Base-by-base conservation (phyloP, 2,329 filamentous ascomycete species). In the Stagonosporopsis cucurbitacearum region DNA sequence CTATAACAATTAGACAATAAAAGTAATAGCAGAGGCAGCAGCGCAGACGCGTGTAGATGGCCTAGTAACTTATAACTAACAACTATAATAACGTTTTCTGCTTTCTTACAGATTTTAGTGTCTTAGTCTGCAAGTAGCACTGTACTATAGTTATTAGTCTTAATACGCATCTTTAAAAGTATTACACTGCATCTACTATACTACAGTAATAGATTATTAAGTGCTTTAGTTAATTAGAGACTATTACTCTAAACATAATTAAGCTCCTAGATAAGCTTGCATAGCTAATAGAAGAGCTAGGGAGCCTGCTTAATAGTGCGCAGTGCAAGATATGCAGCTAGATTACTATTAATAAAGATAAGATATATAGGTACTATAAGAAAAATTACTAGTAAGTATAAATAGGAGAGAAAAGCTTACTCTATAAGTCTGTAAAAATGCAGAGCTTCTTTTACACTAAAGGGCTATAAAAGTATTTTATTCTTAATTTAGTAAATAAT, bases 381-480 rank as follows among this genome's bases (percentile, higher is more conserved):
- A 37, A 44, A 44, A 15, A 39, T 20, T 26, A 46, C 20, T 19
- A 50, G n/a, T 25, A 20, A 23, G 15, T 19, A 5, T 47, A 35
- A 40, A 41, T 15, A 49, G 40, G 36, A 15, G 20, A 50, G 25
- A 55, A 40, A 15, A 46, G 35, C 19, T 13, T 28, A 40, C 37
- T 55, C 8, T 55, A 44, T 26, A 20, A 50, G 13, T 28, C 6
- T 40, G 35, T 55, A 23, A 50, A 55, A 49, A 46, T 55, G 11
- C 25, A 55, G 45, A 55, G 17, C 12, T 55, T 55, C 44, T 55
- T 55, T 23, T 13, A 22, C n/a, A 46, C 12, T 33, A 35, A 40
- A 9, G 46, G 40, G 41, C 26, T 50, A 26, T 36, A 50, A 28
- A 45, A 39, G 40, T 55, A 55, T 46, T 55, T 55, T 46, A 41